Evolutionary conservation across 2,329 filamentous ascomycete genomes (phyloP).

Genomic region (Ampelomyces quisqualis): DNA sequence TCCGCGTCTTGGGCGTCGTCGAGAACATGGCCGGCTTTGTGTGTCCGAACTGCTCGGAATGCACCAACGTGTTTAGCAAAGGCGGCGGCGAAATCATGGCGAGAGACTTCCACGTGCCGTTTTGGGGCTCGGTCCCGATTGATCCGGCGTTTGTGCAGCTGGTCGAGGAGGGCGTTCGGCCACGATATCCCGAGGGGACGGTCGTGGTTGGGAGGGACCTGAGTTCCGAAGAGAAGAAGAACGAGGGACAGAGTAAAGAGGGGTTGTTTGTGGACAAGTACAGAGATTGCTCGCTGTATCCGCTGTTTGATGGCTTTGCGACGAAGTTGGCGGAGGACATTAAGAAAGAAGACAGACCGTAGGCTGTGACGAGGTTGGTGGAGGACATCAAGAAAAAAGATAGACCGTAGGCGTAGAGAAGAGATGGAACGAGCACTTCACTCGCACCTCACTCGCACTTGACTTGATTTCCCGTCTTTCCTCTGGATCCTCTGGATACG

Average conservation of each 20-base stretch:
- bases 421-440: too few species aligned
- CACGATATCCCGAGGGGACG: conserved; percentile 70
- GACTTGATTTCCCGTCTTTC: too few species aligned
- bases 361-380: too few species aligned
- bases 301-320: conserved; percentile 67
- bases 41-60: conserved; percentile 74
- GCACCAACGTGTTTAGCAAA: conserved; percentile 89
- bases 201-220: conserved; percentile 37
- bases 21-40: conserved; percentile 97
- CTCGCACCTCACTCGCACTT: too few species aligned
- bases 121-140: conserved; percentile 84
- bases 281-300: conserved; percentile 66
- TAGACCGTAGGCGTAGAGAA: too few species aligned
- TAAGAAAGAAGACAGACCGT: conserved; percentile 1
- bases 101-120: conserved; percentile 76
- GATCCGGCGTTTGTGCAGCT: conserved; percentile 88
- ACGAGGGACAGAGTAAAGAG: conserved; percentile 26
- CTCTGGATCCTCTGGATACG: too few species aligned
- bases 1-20: conserved; percentile 80
- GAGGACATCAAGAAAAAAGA: too few species aligned
- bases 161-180: conserved; percentile 71
- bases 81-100: conserved; percentile 91
- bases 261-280: conserved; percentile 68
- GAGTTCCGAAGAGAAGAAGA: conserved; percentile 25
- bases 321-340: conserved; percentile 50